Evolutionary conservation across 164 flowering plant species (phyloP), one percentile per base, ranked within the genome.

Genomic region (Sextonia rubra): DNA sequence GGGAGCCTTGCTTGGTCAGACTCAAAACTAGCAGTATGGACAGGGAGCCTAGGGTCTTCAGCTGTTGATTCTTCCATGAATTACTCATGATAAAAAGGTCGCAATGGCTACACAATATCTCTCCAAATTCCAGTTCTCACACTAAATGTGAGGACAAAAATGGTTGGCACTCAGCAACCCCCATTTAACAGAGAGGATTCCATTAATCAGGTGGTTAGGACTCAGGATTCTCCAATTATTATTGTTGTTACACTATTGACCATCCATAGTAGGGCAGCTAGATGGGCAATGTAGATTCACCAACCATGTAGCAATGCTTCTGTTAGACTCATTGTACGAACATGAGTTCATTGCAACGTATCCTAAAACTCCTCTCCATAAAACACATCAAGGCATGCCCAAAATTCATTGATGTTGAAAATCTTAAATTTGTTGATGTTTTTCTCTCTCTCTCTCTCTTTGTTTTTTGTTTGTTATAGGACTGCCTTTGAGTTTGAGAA

Each of bases 401-500:
- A 62, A 24, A 62, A 18, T 32, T 23, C 2, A n/a, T 60, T 30
- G 20, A 47, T 58, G 11, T 66, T 63, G 18, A 47, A 60, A 66
- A 47, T 47, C 60, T 77, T 25, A 78, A 55, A 24, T 2, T 61
- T 65, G 7, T 6, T 32, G 9, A 7, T n/a, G 37, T 32, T 5
- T 32, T 32, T 32, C n/a, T n/a, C n/a, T n/a, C n/a, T n/a, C n/a
- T n/a, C n/a, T n/a, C n/a, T 32, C 3, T 37, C 1, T 37, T 7
- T 37, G 0, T 7, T 37, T 7, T 32, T 0, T 0, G 0, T 32
- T 25, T 24, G 69, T 49, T 78, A 37, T 74, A 95, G 99, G 82
- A 68, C 77, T 82, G 94, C 92, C 32, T 77, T 88, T 79, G 98
- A 93, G 60, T 90, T 81, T 83, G 99, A 95, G 77, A 95, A 91